Conservation (phyloP, 2,329 filamentous ascomycete species). For the Apiospora hydei region DNA sequence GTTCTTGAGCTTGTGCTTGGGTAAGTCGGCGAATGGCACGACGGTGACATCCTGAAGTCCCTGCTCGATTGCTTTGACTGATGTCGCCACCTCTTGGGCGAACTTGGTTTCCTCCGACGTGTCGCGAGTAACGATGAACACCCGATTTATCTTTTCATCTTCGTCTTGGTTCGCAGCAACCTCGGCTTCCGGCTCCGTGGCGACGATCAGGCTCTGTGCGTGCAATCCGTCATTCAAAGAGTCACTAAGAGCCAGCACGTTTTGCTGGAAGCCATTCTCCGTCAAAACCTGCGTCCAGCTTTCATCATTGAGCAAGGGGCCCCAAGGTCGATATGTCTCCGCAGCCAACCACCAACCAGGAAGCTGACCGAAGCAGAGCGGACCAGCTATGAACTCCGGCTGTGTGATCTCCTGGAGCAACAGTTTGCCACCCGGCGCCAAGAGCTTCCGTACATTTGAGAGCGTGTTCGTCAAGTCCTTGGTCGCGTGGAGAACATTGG, state of each 20-base stretch:
- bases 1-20: constrained; percentile 16
- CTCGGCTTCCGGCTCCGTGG: neutral
- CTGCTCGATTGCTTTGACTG: neutral
- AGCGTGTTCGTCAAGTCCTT: constrained; percentile 38
- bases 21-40: neutral
- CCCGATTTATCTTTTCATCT: neutral
- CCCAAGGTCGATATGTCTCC: constrained; percentile 7
- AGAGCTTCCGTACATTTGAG: constrained; percentile 36
- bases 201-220: constrained; percentile 22
- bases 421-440: constrained; percentile 37
- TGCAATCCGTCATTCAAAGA: neutral
- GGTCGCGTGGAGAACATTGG: constrained; percentile 43
- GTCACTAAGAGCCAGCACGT: neutral
- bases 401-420: constrained; percentile 21
- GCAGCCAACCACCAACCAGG: constrained; percentile 23
- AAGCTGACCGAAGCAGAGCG: constrained; percentile 22
- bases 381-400: constrained; percentile 18
- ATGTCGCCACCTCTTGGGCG: neutral
- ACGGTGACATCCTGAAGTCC: neutral
- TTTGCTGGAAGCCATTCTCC: neutral
- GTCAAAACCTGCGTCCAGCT: neutral
- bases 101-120: neutral
- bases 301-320: neutral
- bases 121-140: neutral
- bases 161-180: neutral